Conservation (phyloP, 441 rosid genomes). For the Eutrema salsugineum region DNA sequence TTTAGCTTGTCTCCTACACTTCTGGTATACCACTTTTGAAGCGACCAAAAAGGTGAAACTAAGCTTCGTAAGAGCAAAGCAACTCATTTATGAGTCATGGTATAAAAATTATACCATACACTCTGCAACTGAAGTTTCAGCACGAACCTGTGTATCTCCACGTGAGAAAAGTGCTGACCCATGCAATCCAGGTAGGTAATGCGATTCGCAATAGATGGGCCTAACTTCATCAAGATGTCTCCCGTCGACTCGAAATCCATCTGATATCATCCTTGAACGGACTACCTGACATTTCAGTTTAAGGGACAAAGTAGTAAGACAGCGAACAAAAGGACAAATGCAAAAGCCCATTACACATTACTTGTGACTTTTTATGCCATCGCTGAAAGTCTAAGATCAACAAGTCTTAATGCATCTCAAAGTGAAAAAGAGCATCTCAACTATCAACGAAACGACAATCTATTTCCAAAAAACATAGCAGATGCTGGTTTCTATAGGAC, state of each 20-base stretch:
- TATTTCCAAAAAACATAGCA: background rate
- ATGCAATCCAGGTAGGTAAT: slow-evolving; percentile 66
- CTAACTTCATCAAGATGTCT: slow-evolving; percentile 89
- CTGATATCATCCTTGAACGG: slow-evolving; percentile 79
- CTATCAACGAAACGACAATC: background rate
- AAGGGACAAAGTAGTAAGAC: slow-evolving; percentile 17
- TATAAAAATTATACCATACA: background rate
- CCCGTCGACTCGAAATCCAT: slow-evolving; percentile 93
- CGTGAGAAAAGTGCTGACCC: slow-evolving; percentile 96
- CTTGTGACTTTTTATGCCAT: background rate
- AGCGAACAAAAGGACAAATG: background rate
- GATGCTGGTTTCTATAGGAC: background rate
- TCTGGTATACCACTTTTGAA: slow-evolving; percentile 20
- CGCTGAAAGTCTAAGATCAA: background rate
- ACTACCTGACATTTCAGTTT: slow-evolving; percentile 60
- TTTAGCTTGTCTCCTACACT: background rate
- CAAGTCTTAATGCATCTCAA: background rate
- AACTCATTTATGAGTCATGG: background rate
- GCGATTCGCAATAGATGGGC: slow-evolving; percentile 78
- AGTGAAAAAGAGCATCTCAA: background rate
- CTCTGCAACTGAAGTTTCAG: slow-evolving; percentile 9
- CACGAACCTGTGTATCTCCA: slow-evolving; percentile 91
- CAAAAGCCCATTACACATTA: slow-evolving; percentile 1
- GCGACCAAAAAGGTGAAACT: slow-evolving; percentile 31
- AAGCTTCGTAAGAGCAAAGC: background rate